Evolutionary conservation across 768 basidiomycete species (phyloP).

Genomic region (Coprinopsis strossmayeri): DNA sequence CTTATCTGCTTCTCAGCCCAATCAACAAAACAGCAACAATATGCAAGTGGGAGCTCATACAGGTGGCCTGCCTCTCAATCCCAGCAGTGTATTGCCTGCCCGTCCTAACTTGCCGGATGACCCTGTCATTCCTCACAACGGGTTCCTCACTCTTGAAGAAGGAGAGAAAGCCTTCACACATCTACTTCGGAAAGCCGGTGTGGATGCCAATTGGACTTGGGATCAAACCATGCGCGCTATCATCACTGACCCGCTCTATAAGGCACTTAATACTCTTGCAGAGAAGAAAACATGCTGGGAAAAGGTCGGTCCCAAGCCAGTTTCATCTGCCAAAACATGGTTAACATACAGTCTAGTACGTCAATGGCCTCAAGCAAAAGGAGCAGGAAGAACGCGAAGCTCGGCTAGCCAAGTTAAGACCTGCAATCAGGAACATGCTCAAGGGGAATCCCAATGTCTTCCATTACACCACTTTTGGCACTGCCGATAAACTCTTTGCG

Average conservation of each 20-base stretch:
- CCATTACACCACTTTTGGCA: slow-evolving; percentile 86
- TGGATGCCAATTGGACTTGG: slow-evolving; percentile 94
- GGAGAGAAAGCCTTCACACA: slow-evolving; percentile 94
- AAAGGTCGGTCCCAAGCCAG: slow-evolving; percentile 49
- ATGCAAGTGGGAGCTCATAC: slow-evolving; percentile 47
- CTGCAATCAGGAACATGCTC: slow-evolving; percentile 80
- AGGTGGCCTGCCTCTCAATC: slow-evolving; percentile 51
- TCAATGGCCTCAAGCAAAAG: slow-evolving; percentile 65
- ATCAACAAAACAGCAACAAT: slow-evolving; percentile 39
- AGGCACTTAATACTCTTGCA: slow-evolving; percentile 85
- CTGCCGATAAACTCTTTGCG: slow-evolving; percentile 80
- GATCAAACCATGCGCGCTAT: slow-evolving; percentile 97
- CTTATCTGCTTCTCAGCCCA: slow-evolving; percentile 42
- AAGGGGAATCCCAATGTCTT: slow-evolving; percentile 84
- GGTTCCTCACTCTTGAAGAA: slow-evolving; percentile 80
- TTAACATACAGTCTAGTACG: slow-evolving; percentile 51
- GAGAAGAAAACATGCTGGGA: slow-evolving; percentile 95
- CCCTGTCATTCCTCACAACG: slow-evolving; percentile 84
- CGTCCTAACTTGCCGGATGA: slow-evolving; percentile 82
- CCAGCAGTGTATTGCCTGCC: slow-evolving; percentile 57
- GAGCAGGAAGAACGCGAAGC: slow-evolving; percentile 85
- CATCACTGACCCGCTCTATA: slow-evolving; percentile 97
- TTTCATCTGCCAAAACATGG: not conserved
- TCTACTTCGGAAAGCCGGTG: slow-evolving; percentile 81
- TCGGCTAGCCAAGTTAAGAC: slow-evolving; percentile 78